Percentiles rank a stretch among this genome's conserved stretches.
Conservation (phyloP, 306 rosid species). For the Oxytropis ochrocephala region DNA sequence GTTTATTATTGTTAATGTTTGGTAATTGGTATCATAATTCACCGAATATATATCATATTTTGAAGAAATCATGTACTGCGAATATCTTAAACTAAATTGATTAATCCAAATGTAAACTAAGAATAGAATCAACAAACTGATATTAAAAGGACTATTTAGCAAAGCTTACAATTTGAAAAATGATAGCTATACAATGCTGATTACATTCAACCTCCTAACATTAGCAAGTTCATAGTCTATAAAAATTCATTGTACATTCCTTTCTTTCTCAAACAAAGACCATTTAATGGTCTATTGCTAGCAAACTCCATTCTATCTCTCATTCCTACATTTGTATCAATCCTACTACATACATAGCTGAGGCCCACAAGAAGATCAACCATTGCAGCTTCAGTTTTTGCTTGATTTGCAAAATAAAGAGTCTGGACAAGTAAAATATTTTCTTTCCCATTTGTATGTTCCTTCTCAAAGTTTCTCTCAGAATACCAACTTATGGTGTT, state of each 20-base stretch:
- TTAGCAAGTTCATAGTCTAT: constrained; percentile 12
- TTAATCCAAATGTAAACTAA: not conserved
- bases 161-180: constrained; percentile 15
- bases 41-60: not conserved
- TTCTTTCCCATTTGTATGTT: constrained; percentile 24
- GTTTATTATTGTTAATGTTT: not conserved
- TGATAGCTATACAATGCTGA: constrained; percentile 17
- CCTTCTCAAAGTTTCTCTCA: constrained; percentile 68
- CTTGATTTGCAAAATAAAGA: constrained; percentile 67
- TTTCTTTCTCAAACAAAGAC: constrained; percentile 15
- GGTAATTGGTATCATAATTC: not conserved
- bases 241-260: constrained; percentile 21
- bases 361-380: constrained; percentile 81
- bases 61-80: not conserved
- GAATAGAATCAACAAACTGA: not conserved
- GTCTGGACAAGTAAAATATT: constrained; percentile 67
- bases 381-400: constrained; percentile 70
- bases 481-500: constrained; percentile 78
- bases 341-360: constrained; percentile 49
- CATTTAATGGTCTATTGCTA: constrained; percentile 20
- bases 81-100: not conserved
- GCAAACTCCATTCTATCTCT: constrained; percentile 24
- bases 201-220: not conserved
- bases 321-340: constrained; percentile 22
- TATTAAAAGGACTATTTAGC: not conserved